phyloP scores from a whole-genome alignment of 306 rosid genomes.

The Rosa multiflora region DNA sequence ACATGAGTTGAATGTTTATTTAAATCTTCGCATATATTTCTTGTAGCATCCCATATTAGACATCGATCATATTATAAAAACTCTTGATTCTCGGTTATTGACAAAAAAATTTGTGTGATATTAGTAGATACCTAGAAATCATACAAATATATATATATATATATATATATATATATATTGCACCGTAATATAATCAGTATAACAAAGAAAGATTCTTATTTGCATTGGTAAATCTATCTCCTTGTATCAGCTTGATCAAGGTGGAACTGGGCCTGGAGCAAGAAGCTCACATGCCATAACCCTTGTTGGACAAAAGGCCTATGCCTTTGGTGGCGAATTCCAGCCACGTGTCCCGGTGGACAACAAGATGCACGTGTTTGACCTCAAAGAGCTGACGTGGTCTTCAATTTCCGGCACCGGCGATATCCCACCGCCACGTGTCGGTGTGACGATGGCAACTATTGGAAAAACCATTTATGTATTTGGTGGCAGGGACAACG shows the following conservation, averaged over 20 bases:
- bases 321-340: conserved; percentile 86
- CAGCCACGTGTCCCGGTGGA: conserved; percentile 86
- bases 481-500: conserved; percentile 82
- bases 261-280: conserved; percentile 67
- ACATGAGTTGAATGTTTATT: too few species aligned
- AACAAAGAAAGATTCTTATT: background rate
- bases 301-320: conserved; percentile 64
- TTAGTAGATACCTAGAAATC: background rate
- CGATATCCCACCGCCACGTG: conserved; percentile 73
- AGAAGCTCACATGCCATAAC: conserved; percentile 91
- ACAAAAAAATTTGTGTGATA: background rate
- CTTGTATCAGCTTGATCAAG: conserved; percentile 58
- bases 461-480: conserved; percentile 66
- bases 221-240: conserved; percentile 2
- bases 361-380: conserved; percentile 63
- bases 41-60: background rate
- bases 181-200: background rate
- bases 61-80: background rate
- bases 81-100: background rate
- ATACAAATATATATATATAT: too few species aligned
- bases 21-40: background rate
- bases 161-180: too few species aligned
- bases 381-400: conserved; percentile 62
- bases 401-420: conserved; percentile 50
- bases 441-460: conserved; percentile 72